Base-by-base conservation (phyloP, 169 alveolate genomes). In the Eimeria zaria region DNA sequence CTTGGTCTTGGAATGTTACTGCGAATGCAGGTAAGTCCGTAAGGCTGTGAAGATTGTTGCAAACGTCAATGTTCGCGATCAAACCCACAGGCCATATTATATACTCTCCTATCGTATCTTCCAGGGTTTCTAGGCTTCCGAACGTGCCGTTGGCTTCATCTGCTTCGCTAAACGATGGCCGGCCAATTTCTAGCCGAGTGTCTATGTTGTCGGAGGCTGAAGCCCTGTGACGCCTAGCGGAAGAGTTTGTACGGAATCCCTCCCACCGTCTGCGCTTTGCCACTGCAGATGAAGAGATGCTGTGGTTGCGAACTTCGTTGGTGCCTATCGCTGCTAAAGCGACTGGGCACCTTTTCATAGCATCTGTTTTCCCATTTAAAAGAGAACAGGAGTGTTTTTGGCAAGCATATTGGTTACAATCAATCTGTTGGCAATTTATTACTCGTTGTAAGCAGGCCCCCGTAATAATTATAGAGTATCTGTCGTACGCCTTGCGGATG, bases 371-470 rank as follows among this genome's bases (percentile, higher is more conserved):
- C 76, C 36, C 46, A 3, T 55, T 41, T 58, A 51, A 39, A 33
- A 22, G 91, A n/a, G 74, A 33, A 41, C 58, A 55, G 24, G 55
- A 58, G 24, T 22, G 20, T 30, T 9, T 20, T 30, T 18, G 55
- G 76, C 33, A 83, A 27, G 58, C 91, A 33, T 51, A 58, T 22
- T 8, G 88, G 39, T 48, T 30, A 20, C 88, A 78, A 24, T 48
- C 88, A 78, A 78, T 44, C 58, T 39, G 62, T 24, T 60, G 81
- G 62, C 93, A 87, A 55, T 87, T 58, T 22, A 44, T 39, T 30
- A 87, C 93, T 6, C 93, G 93, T 64, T 62, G 64, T 41, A 62
- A 41, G 44, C 83, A 87, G 33, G 93, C 93, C n/a, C 93, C 93
- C 1, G 93, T 87, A 30, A 87, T 62, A 5, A 71, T 33, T 24